These are phyloP conservation scores for Articulospora tetracladia DNA, from an alignment of 495 filamentous ascomycete genomes.

Conservation along the genomic window DNA sequence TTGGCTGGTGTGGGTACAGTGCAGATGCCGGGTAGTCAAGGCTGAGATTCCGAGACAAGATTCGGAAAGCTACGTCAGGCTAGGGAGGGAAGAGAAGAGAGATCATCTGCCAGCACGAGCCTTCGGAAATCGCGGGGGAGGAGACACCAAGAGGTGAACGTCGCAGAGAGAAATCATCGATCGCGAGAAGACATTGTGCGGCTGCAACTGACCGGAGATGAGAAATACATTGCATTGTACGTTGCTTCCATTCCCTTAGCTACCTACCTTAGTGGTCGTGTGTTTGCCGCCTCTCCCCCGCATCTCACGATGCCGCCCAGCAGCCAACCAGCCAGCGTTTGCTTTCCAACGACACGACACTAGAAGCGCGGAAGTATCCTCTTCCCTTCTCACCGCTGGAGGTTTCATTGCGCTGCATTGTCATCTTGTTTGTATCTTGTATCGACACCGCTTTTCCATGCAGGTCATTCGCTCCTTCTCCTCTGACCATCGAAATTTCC, in stretches of 20 bases:
- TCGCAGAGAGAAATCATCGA: no score
- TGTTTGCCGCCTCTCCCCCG: background rate
- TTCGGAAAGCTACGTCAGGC: background rate
- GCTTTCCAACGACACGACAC: no score
- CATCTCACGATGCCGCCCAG: no score
- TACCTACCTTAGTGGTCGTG: background rate
- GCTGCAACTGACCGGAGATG: background rate
- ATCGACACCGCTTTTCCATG: no score
- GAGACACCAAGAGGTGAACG: background rate
- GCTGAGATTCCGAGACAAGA: background rate
- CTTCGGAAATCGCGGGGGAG: background rate
- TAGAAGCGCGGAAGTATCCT: no score
- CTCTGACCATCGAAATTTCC: background rate
- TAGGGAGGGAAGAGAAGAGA: no score
- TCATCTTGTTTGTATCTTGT: no score
- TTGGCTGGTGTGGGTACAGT: no score
- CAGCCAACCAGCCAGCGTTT: no score
- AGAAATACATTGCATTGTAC: background rate
- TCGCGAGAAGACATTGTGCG: background rate
- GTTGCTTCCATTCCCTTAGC: no score
- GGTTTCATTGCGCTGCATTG: no score
- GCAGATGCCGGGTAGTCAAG: background rate
- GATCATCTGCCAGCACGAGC: background rate
- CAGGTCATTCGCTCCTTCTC: background rate
- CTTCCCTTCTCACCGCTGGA: no score